Evolutionary conservation across 2,329 filamentous ascomycete genomes (phyloP), one percentile per base, ranked within the genome.

Genomic region (Paecilomyces variotii): DNA sequence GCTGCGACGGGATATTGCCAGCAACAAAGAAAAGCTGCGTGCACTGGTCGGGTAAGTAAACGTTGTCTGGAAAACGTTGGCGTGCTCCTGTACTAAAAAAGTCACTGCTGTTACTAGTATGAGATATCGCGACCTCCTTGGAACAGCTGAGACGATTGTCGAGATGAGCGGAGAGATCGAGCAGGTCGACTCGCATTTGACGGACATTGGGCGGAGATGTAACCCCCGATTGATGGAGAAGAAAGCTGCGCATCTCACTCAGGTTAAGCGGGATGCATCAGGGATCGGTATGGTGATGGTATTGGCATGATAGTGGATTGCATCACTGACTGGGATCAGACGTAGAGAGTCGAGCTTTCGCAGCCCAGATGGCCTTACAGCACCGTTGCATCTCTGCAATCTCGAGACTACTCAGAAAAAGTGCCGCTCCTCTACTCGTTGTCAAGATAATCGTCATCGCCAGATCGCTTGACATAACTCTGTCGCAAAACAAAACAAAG

Each of bases 141-240:
- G 90, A 56, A 97, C 93, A 0, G 93, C 93, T 57, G 92, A 97
- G 75, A 87, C 87, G n/a, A 97, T 97, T 64, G 88, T 97, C 57
- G 83, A 87, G 61, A 96, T 97, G 90, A 88, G 90, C 64, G 76
- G 75, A 45, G 86, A 93, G 70, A 93, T 94, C 76, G 83, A 87
- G 61, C 77, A 80, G 11, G 87, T 91, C 14, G 91, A 96, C 73
- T 78, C 80, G 4, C 83, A 86, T 39, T 80, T 97, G 56, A 83
- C 83, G 14, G 80, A 81, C 60, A 87, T 96, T 77, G 90, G 90
- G 53, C 83, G 84, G 50, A 84, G 84, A 58, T 97, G 93, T 74
- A 91, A 92, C 56, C 83, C 90, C 39, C 78, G 82, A 56, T 80
- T 87, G 27, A 79, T 96, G 26, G 86, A 86, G 26, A 82, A 79